Conservation (phyloP, 257 asterid species). For the Rhazya stricta region DNA sequence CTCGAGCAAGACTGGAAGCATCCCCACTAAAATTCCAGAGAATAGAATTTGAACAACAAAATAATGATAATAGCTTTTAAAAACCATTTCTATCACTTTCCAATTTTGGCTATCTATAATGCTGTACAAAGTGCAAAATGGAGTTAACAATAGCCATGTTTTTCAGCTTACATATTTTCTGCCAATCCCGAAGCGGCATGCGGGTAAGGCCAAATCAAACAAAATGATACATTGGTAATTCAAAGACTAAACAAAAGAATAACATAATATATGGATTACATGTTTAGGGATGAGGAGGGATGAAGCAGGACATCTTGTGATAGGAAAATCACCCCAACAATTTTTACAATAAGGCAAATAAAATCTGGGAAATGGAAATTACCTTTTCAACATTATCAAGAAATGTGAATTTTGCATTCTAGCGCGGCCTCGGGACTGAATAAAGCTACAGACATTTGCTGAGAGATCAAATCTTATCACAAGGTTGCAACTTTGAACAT, state of each 20-base stretch:
- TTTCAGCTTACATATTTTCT: background rate
- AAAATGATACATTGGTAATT: background rate
- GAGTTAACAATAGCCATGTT: background rate
- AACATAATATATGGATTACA: background rate
- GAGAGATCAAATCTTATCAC: constrained; percentile 84
- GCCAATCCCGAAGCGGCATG: background rate
- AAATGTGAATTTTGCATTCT: constrained; percentile 86
- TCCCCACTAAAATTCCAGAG: constrained; percentile 43
- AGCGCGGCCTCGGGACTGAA: constrained; percentile 96
- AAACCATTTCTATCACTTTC: background rate
- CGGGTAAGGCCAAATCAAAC: background rate
- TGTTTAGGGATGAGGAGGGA: background rate
- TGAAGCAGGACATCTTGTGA: background rate
- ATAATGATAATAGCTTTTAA: background rate
- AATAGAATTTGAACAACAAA: background rate
- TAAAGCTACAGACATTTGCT: constrained; percentile 74
- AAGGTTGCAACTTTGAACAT: constrained; percentile 92
- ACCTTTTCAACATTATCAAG: constrained; percentile 66
- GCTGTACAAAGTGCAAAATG: background rate
- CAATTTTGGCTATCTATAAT: background rate
- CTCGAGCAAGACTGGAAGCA: constrained; percentile 32
- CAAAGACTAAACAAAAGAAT: background rate
- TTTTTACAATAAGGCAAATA: background rate
- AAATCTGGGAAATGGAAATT: background rate
- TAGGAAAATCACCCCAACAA: background rate